A percentile compares a stretch with the other conserved stretches of the same genome.
phyloP scores from a whole-genome alignment of 768 basidiomycete genomes.

The Cystobasidiopsis lactophilus region DNA sequence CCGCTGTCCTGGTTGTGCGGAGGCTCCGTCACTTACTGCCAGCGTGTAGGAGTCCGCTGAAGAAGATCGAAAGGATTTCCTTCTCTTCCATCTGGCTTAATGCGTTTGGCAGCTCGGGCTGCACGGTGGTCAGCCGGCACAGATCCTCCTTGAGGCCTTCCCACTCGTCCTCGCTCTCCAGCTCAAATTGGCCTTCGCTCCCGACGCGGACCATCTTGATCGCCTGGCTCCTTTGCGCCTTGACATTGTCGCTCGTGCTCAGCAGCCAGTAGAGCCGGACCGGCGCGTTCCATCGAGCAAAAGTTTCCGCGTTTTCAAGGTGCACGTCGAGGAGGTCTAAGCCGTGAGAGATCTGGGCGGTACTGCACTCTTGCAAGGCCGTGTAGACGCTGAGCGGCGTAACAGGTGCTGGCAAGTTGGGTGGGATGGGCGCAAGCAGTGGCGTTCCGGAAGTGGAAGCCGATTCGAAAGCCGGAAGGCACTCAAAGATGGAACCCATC shows the following conservation, averaged over 20 bases:
- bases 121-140: not conserved
- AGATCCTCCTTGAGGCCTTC: constrained; percentile 57
- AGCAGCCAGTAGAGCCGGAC: constrained; percentile 78
- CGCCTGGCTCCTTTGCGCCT: constrained; percentile 62
- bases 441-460: not conserved
- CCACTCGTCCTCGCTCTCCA: constrained; percentile 54
- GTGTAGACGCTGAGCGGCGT: constrained; percentile 46
- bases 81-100: constrained; percentile 25
- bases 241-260: constrained; percentile 41
- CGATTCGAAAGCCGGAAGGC: constrained; percentile 69
- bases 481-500: constrained; percentile 88
- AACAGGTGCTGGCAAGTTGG: constrained; percentile 42
- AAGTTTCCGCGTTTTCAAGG: constrained; percentile 75
- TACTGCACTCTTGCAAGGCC: constrained; percentile 46
- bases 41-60: constrained; percentile 61
- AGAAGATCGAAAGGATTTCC: constrained; percentile 61
- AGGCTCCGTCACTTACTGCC: constrained; percentile 44
- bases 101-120: not conserved
- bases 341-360: constrained; percentile 46
- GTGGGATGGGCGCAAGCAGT: constrained; percentile 21
- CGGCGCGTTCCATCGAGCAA: constrained; percentile 66
- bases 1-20: not conserved
- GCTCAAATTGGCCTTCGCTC: constrained; percentile 27
- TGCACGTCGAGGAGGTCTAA: constrained; percentile 86
- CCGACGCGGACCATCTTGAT: constrained; percentile 55